These are phyloP conservation scores for Aspergillus nomiae DNA, from an alignment of 2,329 filamentous ascomycete species.

Conservation along the genomic window DNA sequence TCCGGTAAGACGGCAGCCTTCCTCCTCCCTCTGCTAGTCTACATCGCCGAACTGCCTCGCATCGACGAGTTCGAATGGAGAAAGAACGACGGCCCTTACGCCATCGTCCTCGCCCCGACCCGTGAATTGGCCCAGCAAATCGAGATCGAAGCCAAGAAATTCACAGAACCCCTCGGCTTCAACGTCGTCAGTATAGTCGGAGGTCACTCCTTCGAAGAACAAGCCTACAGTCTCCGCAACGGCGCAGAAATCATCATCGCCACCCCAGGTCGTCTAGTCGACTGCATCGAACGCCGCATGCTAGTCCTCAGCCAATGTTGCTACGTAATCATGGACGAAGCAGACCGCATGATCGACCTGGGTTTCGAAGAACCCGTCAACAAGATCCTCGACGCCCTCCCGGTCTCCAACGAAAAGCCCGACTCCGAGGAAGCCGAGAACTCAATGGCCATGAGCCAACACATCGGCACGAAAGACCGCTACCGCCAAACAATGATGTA, in stretches of 20 bases:
- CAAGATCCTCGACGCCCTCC: conserved; percentile 92
- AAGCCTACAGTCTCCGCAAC: conserved; percentile 84
- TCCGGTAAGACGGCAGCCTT: conserved; percentile 98
- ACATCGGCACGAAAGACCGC: conserved; percentile 71
- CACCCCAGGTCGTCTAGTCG: conserved; percentile 94
- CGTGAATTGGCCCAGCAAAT: conserved; percentile 98
- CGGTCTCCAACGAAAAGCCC: conserved; percentile 90
- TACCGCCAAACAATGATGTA: conserved; percentile 99
- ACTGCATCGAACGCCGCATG: conserved; percentile 92
- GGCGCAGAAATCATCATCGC: conserved; percentile 97
- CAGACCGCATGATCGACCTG: conserved; percentile 97
- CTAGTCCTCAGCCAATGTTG: conserved; percentile 94
- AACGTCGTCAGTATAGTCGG: conserved; percentile 97
- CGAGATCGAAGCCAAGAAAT: conserved; percentile 89
- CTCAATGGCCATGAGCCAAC: conserved; percentile 77
- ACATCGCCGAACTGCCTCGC: conserved; percentile 87
- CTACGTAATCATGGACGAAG: conserved; percentile 99
- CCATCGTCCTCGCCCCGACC: conserved; percentile 94
- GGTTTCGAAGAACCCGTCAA: conserved; percentile 98
- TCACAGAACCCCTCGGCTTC: conserved; percentile 86
- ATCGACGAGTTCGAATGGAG: conserved; percentile 79
- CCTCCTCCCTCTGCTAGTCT: conserved; percentile 85
- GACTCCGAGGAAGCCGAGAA: conserved; percentile 92
- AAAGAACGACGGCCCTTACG: conserved; percentile 93
- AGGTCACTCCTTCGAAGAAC: conserved; percentile 92